Percentiles rank a stretch among this genome's conserved stretches.
These are phyloP conservation scores for Liquidambar formosana DNA, from an alignment of 164 flowering plant genomes.

Conservation along the genomic window DNA sequence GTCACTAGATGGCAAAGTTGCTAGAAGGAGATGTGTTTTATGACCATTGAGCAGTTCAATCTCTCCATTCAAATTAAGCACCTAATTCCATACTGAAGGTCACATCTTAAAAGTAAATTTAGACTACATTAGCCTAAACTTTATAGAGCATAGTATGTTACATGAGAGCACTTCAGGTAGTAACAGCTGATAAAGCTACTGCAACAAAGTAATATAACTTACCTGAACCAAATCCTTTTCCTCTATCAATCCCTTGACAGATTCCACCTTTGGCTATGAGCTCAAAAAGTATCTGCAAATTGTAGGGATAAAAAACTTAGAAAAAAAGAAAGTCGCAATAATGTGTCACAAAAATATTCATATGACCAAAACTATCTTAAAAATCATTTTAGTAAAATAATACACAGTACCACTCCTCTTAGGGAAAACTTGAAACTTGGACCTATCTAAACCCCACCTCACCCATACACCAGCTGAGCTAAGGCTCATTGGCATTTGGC, in stretches of 20 bases:
- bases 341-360: not conserved
- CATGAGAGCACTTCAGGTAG: not conserved
- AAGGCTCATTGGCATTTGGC: too few species aligned
- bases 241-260: constrained; percentile 68
- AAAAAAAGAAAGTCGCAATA: not conserved
- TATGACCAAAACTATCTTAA: not conserved
- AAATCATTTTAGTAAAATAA: not conserved
- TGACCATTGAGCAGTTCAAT: not conserved
- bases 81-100: not conserved
- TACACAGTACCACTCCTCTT: not conserved
- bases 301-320: not conserved
- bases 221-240: constrained; percentile 88
- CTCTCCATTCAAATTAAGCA: not conserved
- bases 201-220: constrained; percentile 30
- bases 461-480: not conserved
- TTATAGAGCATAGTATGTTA: not conserved
- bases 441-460: not conserved
- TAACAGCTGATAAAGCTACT: too few species aligned
- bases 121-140: not conserved
- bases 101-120: not conserved
- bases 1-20: not conserved
- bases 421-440: not conserved
- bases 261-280: constrained; percentile 85
- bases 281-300: constrained; percentile 74
- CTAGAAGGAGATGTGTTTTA: not conserved